Evolutionary conservation across 2,329 filamentous ascomycete species (phyloP).

Genomic region (Penicillium sp.): DNA sequence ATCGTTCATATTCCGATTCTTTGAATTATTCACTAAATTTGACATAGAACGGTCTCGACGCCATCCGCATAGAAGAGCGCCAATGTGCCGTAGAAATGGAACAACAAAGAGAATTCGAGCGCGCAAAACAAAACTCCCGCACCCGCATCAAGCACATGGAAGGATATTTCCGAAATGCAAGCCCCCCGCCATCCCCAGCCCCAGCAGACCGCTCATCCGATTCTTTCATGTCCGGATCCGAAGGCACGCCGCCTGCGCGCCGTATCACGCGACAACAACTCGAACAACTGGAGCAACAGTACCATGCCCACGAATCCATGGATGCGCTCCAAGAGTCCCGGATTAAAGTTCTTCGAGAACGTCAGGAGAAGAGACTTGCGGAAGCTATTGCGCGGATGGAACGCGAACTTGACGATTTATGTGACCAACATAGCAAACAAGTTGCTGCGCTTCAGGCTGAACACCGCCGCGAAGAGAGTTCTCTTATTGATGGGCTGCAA

Average conservation of each 20-base stretch:
- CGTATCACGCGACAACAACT: slow-evolving; percentile 43
- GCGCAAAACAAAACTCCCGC: slow-evolving; percentile 43
- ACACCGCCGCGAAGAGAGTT: slow-evolving; percentile 35
- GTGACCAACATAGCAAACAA: slow-evolving; percentile 32
- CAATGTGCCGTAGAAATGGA: slow-evolving; percentile 47
- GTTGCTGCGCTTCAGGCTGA: slow-evolving; percentile 36
- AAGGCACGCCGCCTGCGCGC: slow-evolving; percentile 29
- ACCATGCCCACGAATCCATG: slow-evolving; percentile 45
- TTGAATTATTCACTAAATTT: neutral
- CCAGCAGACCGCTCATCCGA: slow-evolving; percentile 17
- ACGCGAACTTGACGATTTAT: slow-evolving; percentile 37
- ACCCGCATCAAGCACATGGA: slow-evolving; percentile 51
- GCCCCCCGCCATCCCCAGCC: slow-evolving; percentile 33
- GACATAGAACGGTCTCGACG: slow-evolving; percentile 36
- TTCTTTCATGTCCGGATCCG: slow-evolving; percentile 20
- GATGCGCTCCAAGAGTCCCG: slow-evolving; percentile 45
- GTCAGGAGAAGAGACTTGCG: slow-evolving; percentile 44
- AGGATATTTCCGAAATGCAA: slow-evolving; percentile 45
- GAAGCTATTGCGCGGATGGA: slow-evolving; percentile 42
- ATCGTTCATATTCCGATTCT: neutral
- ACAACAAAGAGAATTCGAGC: slow-evolving; percentile 45
- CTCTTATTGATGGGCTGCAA: slow-evolving; percentile 33
- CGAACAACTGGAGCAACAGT: slow-evolving; percentile 46
- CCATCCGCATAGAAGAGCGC: slow-evolving; percentile 42
- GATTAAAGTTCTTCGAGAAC: slow-evolving; percentile 49